These are phyloP conservation scores for Quercus glauca DNA, from an alignment of 306 rosid species.

Conservation along the genomic window DNA sequence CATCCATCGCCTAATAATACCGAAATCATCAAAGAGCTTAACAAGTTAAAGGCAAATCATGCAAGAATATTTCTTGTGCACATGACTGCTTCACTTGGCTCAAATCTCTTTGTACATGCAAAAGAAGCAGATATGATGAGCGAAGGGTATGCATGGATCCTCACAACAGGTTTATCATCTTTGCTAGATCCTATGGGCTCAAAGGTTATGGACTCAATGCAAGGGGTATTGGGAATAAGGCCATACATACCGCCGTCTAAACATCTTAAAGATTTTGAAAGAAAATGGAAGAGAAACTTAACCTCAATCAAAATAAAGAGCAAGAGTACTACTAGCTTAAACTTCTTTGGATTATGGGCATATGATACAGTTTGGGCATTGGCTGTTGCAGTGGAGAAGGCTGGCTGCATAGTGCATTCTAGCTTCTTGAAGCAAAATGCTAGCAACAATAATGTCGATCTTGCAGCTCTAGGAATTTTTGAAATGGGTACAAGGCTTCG, in stretches of 20 bases:
- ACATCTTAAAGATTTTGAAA: constrained; percentile 17
- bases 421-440: background rate
- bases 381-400: constrained; percentile 24
- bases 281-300: constrained; percentile 6
- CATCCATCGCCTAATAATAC: background rate
- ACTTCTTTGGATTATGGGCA: constrained; percentile 36
- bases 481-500: constrained; percentile 12
- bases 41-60: background rate
- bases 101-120: constrained; percentile 26
- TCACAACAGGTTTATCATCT: constrained; percentile 22
- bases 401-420: background rate
- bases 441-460: background rate
- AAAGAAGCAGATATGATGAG: constrained; percentile 21
- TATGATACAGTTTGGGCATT: constrained; percentile 38
- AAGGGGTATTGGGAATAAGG: constrained; percentile 44
- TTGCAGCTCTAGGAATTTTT: constrained; percentile 9
- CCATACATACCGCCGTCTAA: constrained; percentile 1
- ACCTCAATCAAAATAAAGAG: background rate
- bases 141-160: constrained; percentile 24
- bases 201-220: constrained; percentile 27
- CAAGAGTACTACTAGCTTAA: background rate
- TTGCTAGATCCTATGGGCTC: constrained; percentile 8
- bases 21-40: constrained; percentile 14
- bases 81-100: constrained; percentile 22
- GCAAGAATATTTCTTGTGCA: constrained; percentile 38